Conservation (phyloP, 1,139 yeast species). For the Saccharomyces hybrid region DNA sequence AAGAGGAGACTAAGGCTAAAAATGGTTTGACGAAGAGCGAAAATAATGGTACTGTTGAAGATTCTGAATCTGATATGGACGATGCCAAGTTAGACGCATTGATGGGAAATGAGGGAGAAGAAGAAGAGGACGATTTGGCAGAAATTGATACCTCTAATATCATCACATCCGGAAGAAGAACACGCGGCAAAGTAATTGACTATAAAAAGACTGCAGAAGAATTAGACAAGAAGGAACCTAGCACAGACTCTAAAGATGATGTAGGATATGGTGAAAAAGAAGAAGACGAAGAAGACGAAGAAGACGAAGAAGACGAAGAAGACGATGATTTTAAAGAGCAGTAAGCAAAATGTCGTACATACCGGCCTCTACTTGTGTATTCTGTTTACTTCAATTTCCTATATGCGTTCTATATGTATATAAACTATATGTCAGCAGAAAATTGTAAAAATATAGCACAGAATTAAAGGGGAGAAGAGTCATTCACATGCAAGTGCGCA, state of each 20-base stretch:
- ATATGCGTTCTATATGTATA: not conserved
- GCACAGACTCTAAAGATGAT: slow-evolving; percentile 16
- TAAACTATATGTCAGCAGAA: not conserved
- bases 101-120: slow-evolving; percentile 46
- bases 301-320: slow-evolving; percentile 27
- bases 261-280: slow-evolving; percentile 34
- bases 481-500: not conserved
- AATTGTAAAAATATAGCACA: not conserved
- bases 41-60: slow-evolving; percentile 36
- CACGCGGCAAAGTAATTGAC: slow-evolving; percentile 84
- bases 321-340: slow-evolving; percentile 20
- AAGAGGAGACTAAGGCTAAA: slow-evolving; percentile 37
- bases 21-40: slow-evolving; percentile 40
- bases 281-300: slow-evolving; percentile 25
- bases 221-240: slow-evolving; percentile 45
- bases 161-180: slow-evolving; percentile 78
- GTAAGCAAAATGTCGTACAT: not conserved
- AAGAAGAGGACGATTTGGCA: slow-evolving; percentile 71
- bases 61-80: slow-evolving; percentile 49
- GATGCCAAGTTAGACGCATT: slow-evolving; percentile 43
- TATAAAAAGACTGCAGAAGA: slow-evolving; percentile 78
- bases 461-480: not conserved
- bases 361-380: not conserved
- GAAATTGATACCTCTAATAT: slow-evolving; percentile 84
- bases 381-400: not conserved